phyloP scores from a whole-genome alignment of 2,329 filamentous ascomycete species.

The Penicillium sp. region DNA sequence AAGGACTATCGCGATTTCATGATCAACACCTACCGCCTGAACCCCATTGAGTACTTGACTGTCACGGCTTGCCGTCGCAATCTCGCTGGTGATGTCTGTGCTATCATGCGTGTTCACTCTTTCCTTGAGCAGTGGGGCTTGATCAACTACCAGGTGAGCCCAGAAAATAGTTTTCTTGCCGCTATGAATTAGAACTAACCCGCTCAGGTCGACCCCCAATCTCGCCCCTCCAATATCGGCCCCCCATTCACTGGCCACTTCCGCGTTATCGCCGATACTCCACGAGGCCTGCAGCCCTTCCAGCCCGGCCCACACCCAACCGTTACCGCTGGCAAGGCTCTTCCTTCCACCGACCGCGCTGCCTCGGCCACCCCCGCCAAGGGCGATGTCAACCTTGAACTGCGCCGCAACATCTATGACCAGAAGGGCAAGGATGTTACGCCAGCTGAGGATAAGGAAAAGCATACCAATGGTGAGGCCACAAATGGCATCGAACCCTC shows the following conservation, averaged over 20 bases:
- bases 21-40: constrained; percentile 98
- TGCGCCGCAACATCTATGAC: constrained; percentile 95
- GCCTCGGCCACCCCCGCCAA: constrained; percentile 73
- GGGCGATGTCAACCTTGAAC: constrained; percentile 85
- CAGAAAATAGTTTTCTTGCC: not conserved
- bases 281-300: constrained; percentile 90
- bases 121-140: constrained; percentile 99
- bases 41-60: constrained; percentile 93
- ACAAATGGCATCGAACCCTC: constrained; percentile 69
- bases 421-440: constrained; percentile 84
- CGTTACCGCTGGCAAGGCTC: constrained; percentile 65
- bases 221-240: constrained; percentile 91
- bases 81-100: constrained; percentile 94
- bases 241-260: constrained; percentile 98
- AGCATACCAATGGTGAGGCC: constrained; percentile 73
- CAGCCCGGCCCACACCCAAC: constrained; percentile 83
- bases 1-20: constrained; percentile 99
- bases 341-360: constrained; percentile 72
- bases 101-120: constrained; percentile 97
- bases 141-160: constrained; percentile 92
- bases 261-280: constrained; percentile 93
- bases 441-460: constrained; percentile 71
- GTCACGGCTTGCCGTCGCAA: constrained; percentile 96
- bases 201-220: constrained; percentile 87
- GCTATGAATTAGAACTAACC: constrained; percentile 37